Conservation (phyloP, 2,329 filamentous ascomycete species). For the Furcasterigmium sp. region DNA sequence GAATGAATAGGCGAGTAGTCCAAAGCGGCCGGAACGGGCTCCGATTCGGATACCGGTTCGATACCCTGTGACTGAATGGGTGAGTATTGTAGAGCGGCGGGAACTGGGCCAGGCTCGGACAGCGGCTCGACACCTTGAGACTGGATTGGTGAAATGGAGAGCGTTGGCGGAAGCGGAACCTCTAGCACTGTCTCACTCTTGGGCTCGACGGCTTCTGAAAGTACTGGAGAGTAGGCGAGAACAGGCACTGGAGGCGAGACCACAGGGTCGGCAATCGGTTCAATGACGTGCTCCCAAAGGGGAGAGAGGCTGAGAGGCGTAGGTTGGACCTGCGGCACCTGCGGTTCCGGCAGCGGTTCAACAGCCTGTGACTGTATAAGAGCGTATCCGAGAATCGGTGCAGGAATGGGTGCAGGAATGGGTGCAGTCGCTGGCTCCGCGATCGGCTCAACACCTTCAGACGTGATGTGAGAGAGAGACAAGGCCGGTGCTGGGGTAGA, state of each 20-base stretch:
- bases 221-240: constrained; percentile 23
- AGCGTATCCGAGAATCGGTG: constrained; percentile 17
- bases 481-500: constrained; percentile 14
- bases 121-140: constrained; percentile 21
- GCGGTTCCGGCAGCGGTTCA: constrained; percentile 23
- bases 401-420: background rate
- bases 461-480: constrained; percentile 22
- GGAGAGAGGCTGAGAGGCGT: constrained; percentile 11
- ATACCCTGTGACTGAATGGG: constrained; percentile 22
- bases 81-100: constrained; percentile 27
- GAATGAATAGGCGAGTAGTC: constrained; percentile 34
- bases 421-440: constrained; percentile 11
- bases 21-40: constrained; percentile 17
- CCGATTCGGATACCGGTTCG: constrained; percentile 17
- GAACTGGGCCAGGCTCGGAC: constrained; percentile 12
- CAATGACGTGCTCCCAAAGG: constrained; percentile 10
- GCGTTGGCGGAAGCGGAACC: constrained; percentile 8
- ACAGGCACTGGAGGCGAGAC: constrained; percentile 17
- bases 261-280: constrained; percentile 18
- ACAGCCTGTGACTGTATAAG: constrained; percentile 21
- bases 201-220: constrained; percentile 24
- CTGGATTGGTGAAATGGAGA: constrained; percentile 17
- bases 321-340: constrained; percentile 8
- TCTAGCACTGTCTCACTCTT: constrained; percentile 16
- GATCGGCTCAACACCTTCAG: constrained; percentile 30